phyloP scores from a whole-genome alignment of 306 rosid species.

The Vicia faba region DNA sequence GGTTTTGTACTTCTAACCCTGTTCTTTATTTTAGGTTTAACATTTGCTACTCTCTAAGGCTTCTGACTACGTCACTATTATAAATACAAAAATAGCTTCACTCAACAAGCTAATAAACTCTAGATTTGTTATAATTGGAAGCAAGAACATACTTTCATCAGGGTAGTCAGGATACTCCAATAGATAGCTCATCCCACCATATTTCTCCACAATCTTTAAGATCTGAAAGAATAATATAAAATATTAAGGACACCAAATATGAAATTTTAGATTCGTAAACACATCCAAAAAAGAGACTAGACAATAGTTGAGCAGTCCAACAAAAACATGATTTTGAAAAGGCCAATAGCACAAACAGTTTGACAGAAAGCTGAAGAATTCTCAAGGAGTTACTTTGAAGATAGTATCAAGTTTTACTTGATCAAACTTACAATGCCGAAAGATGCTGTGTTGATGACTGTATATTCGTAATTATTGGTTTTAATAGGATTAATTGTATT shows the following conservation, averaged over 20 bases:
- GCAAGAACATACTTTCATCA: slow-evolving; percentile 57
- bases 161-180: slow-evolving; percentile 74
- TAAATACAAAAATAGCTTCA: no score
- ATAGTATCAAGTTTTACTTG: background rate
- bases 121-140: background rate
- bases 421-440: slow-evolving; percentile 2
- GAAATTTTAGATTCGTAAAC: slow-evolving; percentile 1
- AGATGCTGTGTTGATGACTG: background rate
- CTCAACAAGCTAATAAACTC: background rate
- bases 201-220: slow-evolving; percentile 38
- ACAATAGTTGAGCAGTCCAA: background rate
- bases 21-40: no score
- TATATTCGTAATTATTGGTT: background rate
- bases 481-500: background rate
- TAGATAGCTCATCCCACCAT: slow-evolving; percentile 18
- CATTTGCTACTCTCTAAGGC: no score
- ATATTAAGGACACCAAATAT: background rate
- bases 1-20: no score
- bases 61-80: no score
- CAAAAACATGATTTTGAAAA: background rate
- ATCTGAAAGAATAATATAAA: slow-evolving; percentile 51
- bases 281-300: background rate
- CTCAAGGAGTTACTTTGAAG: slow-evolving; percentile 4
- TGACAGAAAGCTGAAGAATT: background rate
- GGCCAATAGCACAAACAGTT: background rate